These are phyloP conservation scores for Paramyrothecium roridum DNA, from an alignment of 2,329 filamentous ascomycete genomes.

Conservation along the genomic window DNA sequence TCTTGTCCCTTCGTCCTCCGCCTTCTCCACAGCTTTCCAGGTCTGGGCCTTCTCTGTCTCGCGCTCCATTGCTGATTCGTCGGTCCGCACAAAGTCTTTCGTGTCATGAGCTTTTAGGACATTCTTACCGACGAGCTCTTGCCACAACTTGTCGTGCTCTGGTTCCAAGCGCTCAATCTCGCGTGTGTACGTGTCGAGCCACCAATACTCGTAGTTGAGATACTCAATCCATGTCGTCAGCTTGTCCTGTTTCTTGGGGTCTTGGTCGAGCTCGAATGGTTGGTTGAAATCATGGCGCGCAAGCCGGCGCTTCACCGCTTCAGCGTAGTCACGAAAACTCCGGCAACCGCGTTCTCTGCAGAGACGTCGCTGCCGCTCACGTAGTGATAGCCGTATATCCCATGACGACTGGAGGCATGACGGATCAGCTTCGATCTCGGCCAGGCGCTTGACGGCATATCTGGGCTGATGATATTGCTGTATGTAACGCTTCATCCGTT, in stretches of 20 bases:
- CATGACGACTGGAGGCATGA: conserved; percentile 6
- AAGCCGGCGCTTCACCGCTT: conserved; percentile 21
- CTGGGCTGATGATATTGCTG: not conserved
- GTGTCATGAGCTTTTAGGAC: conserved; percentile 18
- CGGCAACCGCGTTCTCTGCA: conserved; percentile 11
- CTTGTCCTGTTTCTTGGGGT: conserved; percentile 23
- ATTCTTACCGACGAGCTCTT: conserved; percentile 24
- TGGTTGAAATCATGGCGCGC: conserved; percentile 21
- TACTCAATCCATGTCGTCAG: conserved; percentile 35
- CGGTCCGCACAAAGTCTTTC: conserved; percentile 5
- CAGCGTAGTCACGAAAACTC: conserved; percentile 18
- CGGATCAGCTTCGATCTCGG: conserved; percentile 3
- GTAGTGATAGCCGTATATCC: conserved; percentile 3
- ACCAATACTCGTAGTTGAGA: conserved; percentile 24
- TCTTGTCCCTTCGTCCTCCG: not conserved
- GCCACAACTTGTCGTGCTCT: conserved; percentile 23
- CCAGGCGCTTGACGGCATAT: no score
- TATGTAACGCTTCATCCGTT: conserved; percentile 6
- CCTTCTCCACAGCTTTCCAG: not conserved
- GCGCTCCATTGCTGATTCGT: not conserved
- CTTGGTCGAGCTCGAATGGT: conserved; percentile 23
- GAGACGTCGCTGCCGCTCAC: conserved; percentile 3
- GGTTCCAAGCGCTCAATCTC: conserved; percentile 13
- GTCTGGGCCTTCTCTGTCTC: not conserved
- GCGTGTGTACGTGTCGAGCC: conserved; percentile 12